phyloP scores from a whole-genome alignment of 176 grass and related monocot species.

The Poa pratensis region DNA sequence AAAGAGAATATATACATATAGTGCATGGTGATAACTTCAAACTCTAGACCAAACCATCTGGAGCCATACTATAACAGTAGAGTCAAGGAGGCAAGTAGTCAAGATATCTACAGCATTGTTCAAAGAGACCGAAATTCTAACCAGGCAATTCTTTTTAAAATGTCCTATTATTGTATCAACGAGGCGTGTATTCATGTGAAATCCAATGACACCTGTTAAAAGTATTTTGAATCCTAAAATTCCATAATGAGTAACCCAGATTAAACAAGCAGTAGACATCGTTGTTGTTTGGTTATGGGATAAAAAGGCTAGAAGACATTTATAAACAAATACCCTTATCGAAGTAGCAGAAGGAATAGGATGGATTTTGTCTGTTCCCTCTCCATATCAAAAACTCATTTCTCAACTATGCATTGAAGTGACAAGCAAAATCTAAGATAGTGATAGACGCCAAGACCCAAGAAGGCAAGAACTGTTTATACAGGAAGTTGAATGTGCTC shows the following conservation, averaged over 20 bases:
- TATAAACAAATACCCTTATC: background rate
- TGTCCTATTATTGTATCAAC: background rate
- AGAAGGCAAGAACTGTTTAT: conserved; percentile 38
- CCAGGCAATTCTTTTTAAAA: background rate
- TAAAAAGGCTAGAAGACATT: background rate
- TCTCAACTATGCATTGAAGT: conserved; percentile 31
- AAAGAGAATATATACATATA: background rate
- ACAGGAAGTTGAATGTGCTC: conserved; percentile 45
- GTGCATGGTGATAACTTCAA: background rate
- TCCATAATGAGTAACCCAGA: background rate
- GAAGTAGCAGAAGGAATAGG: conserved; percentile 16
- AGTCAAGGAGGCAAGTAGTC: background rate
- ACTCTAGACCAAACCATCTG: background rate
- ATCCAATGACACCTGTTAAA: background rate
- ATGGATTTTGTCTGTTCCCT: conserved; percentile 28
- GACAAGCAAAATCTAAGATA: conserved; percentile 42
- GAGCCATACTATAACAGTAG: background rate
- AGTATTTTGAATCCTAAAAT: background rate
- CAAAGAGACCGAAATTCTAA: background rate
- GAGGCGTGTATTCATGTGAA: background rate
- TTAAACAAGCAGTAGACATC: background rate
- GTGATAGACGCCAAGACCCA: conserved; percentile 18
- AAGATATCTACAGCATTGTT: background rate
- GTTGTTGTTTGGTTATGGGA: background rate
- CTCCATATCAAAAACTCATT: conserved; percentile 18